Evolutionary conservation across 1,284 basidiomycete species (phyloP).

Genomic region (Moniliophthora roreri): DNA sequence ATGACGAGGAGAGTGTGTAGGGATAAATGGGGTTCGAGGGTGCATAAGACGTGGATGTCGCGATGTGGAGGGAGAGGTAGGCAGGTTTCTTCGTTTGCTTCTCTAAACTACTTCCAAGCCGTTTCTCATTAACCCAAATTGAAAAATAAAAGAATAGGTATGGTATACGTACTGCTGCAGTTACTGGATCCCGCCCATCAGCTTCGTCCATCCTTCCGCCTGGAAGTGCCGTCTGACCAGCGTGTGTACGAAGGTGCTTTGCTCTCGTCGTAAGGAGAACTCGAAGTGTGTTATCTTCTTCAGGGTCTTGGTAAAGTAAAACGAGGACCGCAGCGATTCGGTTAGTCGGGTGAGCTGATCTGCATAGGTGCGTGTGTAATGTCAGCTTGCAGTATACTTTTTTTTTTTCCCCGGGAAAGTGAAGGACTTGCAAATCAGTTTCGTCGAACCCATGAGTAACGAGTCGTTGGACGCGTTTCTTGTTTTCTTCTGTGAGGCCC

Average conservation of each 20-base stretch:
- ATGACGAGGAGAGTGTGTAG: constrained; percentile 60
- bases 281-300: neutral
- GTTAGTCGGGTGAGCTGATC: neutral
- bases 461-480: neutral
- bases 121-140: neutral
- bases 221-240: neutral
- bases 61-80: constrained; percentile 56
- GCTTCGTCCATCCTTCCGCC: neutral
- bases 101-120: constrained; percentile 78
- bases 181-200: neutral
- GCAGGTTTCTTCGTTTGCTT: constrained; percentile 81
- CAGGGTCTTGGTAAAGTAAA: neutral
- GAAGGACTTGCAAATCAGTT: neutral
- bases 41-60: constrained; percentile 61
- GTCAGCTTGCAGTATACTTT: no score
- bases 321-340: neutral
- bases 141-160: neutral
- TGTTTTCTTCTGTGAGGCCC: neutral
- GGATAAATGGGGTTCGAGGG: constrained; percentile 74
- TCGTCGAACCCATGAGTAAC: neutral
- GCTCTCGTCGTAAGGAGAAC: neutral
- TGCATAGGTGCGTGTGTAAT: no score
- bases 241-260: constrained; percentile 1
- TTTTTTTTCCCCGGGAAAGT: no score
- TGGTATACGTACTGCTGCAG: neutral